Conservation (phyloP, 352 stramenopile genomes). For the Aphanomyces astaci region DNA sequence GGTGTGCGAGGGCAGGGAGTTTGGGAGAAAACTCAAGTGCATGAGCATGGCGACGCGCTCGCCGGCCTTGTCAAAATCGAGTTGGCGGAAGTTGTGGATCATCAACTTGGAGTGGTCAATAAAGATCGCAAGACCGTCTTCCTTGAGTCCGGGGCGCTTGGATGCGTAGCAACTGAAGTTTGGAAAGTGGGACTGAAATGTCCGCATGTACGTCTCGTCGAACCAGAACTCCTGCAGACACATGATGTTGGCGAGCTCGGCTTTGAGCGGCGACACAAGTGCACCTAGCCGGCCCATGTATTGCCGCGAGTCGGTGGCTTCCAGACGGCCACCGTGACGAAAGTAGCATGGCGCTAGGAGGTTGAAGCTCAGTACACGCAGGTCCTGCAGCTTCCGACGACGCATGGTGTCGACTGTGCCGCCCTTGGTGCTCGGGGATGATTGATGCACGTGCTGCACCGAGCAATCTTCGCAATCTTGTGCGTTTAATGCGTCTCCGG, state of each 20-base stretch:
- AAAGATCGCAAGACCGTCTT: constrained; percentile 75
- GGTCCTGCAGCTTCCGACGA: constrained; percentile 17
- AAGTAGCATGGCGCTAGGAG: constrained; percentile 84
- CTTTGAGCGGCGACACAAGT: constrained; percentile 61
- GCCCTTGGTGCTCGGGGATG: background rate
- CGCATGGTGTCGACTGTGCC: background rate
- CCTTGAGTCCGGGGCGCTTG: constrained; percentile 68
- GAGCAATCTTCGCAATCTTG: constrained; percentile 8
- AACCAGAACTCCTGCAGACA: constrained; percentile 86
- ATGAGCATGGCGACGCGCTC: constrained; percentile 78
- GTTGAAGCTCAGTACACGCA: constrained; percentile 76
- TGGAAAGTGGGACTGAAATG: constrained; percentile 20
- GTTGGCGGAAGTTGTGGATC: constrained; percentile 67
- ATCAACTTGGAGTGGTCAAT: constrained; percentile 68
- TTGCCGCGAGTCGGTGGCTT: constrained; percentile 48
- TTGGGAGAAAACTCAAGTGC: constrained; percentile 51
- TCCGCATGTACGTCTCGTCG: constrained; percentile 59
- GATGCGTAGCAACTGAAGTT: constrained; percentile 36
- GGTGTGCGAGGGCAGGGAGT: constrained; percentile 3
- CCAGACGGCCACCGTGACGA: constrained; percentile 60
- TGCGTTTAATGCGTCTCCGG: background rate
- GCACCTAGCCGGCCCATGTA: constrained; percentile 66
- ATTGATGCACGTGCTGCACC: background rate
- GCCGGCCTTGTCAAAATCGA: constrained; percentile 58
- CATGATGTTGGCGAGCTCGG: constrained; percentile 62